Percentiles rank a stretch among this genome's conserved stretches.
Evolutionary conservation across 169 alveolate species (phyloP).

Genomic region (Plasmodium berghei): DNA sequence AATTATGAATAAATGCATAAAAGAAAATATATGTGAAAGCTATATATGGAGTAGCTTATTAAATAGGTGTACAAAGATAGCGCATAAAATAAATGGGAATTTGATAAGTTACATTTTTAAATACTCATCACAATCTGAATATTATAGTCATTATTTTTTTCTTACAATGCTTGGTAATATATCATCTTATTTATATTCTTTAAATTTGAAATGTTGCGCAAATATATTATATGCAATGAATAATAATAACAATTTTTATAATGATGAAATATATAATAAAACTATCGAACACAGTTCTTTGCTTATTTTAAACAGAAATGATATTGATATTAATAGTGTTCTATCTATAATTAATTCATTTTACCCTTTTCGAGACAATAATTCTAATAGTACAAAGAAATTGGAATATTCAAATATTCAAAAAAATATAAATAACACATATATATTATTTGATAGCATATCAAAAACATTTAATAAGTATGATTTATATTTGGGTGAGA

Average conservation of each 20-base stretch:
- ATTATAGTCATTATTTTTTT: slow-evolving; percentile 79
- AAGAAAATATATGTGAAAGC: slow-evolving; percentile 77
- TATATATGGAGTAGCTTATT: slow-evolving; percentile 80
- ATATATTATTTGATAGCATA: slow-evolving; percentile 46
- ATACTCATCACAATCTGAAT: slow-evolving; percentile 78
- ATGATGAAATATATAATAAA: slow-evolving; percentile 51
- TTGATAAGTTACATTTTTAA: slow-evolving; percentile 79
- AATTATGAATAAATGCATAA: slow-evolving; percentile 83
- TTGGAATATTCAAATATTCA: not conserved
- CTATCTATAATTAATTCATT: slow-evolving; percentile 35
- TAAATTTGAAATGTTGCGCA: slow-evolving; percentile 49
- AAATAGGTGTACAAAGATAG: slow-evolving; percentile 78
- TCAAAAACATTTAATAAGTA: slow-evolving; percentile 63
- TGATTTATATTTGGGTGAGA: slow-evolving; percentile 46
- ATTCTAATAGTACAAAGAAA: not conserved
- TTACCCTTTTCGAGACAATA: slow-evolving; percentile 1
- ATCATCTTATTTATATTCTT: slow-evolving; percentile 33
- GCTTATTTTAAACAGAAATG: slow-evolving; percentile 59
- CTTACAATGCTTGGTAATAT: slow-evolving; percentile 71
- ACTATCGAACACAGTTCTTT: slow-evolving; percentile 34
- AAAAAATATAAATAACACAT: slow-evolving; percentile 16
- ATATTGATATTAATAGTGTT: slow-evolving; percentile 49
- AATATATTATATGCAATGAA: slow-evolving; percentile 64
- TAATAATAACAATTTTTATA: slow-evolving; percentile 47
- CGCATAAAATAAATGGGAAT: slow-evolving; percentile 81